phyloP scores from a whole-genome alignment of 164 flowering plant species.

The Tetrastigma voinierianum region DNA sequence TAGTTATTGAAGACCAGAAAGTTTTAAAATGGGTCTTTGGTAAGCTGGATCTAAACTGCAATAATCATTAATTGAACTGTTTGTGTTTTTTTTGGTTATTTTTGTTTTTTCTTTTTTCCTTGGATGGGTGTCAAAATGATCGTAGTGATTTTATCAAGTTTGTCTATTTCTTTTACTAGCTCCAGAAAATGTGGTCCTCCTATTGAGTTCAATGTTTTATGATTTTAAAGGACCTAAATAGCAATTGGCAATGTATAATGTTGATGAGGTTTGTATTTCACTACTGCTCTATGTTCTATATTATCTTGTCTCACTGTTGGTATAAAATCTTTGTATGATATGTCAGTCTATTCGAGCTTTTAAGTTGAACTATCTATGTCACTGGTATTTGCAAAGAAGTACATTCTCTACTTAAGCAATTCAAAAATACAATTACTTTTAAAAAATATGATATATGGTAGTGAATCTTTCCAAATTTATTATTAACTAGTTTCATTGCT shows the following conservation, averaged over 20 bases:
- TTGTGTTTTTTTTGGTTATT: not conserved
- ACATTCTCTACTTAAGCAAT: slow-evolving; percentile 98
- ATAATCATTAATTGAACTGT: not conserved
- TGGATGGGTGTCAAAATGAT: no score
- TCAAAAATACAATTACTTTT: slow-evolving; percentile 93
- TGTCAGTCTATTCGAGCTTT: slow-evolving; percentile 88
- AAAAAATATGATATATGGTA: slow-evolving; percentile 99
- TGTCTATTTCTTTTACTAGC: slow-evolving; percentile 33
- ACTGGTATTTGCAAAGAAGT: slow-evolving; percentile 81
- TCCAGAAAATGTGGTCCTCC: slow-evolving; percentile 63
- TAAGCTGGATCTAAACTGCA: slow-evolving; percentile 30
- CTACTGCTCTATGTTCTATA: not conserved
- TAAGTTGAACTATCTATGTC: slow-evolving; percentile 97
- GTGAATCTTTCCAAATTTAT: not conserved
- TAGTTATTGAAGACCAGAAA: slow-evolving; percentile 78
- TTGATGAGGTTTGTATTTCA: slow-evolving; percentile 72
- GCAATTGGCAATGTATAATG: slow-evolving; percentile 97
- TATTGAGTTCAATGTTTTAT: slow-evolving; percentile 79
- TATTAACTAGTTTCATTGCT: not conserved
- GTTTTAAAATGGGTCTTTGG: slow-evolving; percentile 97
- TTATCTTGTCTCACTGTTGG: not conserved
- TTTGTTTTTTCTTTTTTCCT: not conserved
- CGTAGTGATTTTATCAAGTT: not conserved
- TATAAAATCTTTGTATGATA: slow-evolving; percentile 1
- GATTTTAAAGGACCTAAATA: slow-evolving; percentile 82